Percentiles rank a stretch among this genome's conserved stretches.
These are phyloP conservation scores for Salix koriyanagi DNA, from an alignment of 345 rosid genomes.

Conservation along the genomic window DNA sequence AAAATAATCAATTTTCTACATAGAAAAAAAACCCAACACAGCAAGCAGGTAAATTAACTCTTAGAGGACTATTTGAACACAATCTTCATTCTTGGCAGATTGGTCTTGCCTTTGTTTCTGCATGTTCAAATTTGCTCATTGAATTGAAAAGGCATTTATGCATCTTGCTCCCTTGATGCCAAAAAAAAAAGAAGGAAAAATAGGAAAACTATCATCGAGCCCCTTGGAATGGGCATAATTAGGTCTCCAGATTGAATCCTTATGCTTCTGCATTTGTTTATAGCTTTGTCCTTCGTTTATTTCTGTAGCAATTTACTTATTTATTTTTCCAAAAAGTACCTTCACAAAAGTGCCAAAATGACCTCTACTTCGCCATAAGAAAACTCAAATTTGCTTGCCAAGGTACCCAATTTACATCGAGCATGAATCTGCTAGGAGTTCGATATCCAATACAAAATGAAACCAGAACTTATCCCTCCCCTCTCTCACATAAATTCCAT, in stretches of 20 bases:
- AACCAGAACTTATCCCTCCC: neutral
- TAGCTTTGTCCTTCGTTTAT: neutral
- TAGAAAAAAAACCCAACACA: no score
- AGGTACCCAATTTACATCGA: neutral
- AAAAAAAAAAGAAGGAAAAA: no score
- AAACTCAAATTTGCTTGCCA: neutral
- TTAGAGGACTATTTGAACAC: no score
- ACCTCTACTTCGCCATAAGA: neutral
- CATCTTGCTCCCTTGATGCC: no score
- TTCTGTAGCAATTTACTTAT: neutral
- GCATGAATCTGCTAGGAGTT: neutral
- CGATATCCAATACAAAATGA: neutral
- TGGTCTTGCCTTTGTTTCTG: no score
- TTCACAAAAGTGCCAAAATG: neutral
- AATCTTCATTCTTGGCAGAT: no score
- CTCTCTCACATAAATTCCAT: neutral
- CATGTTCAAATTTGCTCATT: no score
- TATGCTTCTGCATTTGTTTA: neutral
- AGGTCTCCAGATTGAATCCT: neutral
- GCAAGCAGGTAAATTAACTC: no score
- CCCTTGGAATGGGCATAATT: no score
- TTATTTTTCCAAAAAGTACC: neutral
- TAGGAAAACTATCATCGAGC: no score
- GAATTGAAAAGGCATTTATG: no score
- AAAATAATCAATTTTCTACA: no score